A percentile compares a stretch with the other conserved stretches of the same genome.
phyloP scores from a whole-genome alignment of 1,284 basidiomycete genomes.

The Bothia castanella region DNA sequence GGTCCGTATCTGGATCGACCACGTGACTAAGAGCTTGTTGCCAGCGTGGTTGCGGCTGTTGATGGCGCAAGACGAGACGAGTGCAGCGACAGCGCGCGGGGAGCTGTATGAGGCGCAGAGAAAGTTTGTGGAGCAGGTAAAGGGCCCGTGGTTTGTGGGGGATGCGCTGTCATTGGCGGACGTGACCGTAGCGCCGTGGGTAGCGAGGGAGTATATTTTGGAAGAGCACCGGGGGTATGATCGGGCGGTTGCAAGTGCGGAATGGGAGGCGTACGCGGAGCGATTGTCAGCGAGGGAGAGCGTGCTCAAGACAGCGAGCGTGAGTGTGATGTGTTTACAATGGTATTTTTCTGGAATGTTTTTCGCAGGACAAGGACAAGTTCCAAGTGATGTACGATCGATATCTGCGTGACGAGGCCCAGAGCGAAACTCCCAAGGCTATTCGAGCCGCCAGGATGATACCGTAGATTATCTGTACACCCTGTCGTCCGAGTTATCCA shows the following conservation, averaged over 20 bases:
- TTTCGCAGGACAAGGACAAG: conserved; percentile 44
- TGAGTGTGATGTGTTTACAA: conserved; percentile 29
- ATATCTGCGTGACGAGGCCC: conserved; percentile 55
- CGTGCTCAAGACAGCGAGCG: conserved; percentile 49
- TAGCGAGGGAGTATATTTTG: conserved; percentile 47
- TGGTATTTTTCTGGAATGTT: neutral
- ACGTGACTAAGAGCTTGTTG: conserved; percentile 47
- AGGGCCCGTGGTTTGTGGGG: conserved; percentile 59
- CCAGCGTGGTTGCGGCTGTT: conserved; percentile 53
- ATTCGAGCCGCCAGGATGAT: conserved; percentile 46
- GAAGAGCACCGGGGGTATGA: conserved; percentile 49
- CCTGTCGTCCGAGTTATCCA: no score
- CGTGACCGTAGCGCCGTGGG: conserved; percentile 58
- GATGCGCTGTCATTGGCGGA: conserved; percentile 56
- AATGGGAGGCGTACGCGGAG: conserved; percentile 48
- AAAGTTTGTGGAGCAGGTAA: conserved; percentile 45
- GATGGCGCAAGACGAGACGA: conserved; percentile 47
- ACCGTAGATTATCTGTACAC: conserved; percentile 32
- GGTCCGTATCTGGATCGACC: conserved; percentile 53
- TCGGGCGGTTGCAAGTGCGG: conserved; percentile 40
- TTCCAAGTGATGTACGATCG: conserved; percentile 50
- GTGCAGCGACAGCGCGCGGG: conserved; percentile 41
- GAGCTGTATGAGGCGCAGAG: conserved; percentile 47
- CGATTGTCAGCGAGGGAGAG: conserved; percentile 43
- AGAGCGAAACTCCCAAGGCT: conserved; percentile 59